Conservation (phyloP, 805 yeast genomes). For the Kazachstania psychrophila region DNA sequence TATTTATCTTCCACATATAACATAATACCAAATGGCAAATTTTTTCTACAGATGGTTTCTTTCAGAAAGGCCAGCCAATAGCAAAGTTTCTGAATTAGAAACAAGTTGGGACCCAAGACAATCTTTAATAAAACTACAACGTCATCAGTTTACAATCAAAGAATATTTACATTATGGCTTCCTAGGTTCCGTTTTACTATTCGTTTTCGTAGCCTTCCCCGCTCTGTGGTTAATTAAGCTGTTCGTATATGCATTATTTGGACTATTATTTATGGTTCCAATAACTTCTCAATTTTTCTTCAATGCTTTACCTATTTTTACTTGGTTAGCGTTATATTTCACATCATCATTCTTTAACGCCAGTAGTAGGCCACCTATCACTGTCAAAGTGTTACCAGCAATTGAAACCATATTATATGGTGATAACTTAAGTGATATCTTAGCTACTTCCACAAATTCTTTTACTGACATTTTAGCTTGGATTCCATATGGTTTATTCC, state of each 20-base stretch:
- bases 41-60: slow-evolving; percentile 44
- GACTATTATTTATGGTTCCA: slow-evolving; percentile 52
- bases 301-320: slow-evolving; percentile 69
- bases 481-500: slow-evolving; percentile 90
- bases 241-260: slow-evolving; percentile 31
- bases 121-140: slow-evolving; percentile 35
- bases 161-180: slow-evolving; percentile 49
- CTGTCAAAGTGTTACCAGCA: slow-evolving; percentile 82
- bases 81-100: slow-evolving; percentile 35
- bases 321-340: slow-evolving; percentile 81
- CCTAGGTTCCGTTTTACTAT: slow-evolving; percentile 42
- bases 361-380: slow-evolving; percentile 74
- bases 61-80: slow-evolving; percentile 42
- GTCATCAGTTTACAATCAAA: slow-evolving; percentile 34
- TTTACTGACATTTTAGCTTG: slow-evolving; percentile 79
- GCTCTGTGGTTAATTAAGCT: slow-evolving; percentile 36
- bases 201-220: slow-evolving; percentile 52
- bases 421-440: slow-evolving; percentile 73
- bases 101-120: slow-evolving; percentile 39
- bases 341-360: slow-evolving; percentile 67
- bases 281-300: slow-evolving; percentile 75
- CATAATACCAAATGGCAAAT: slow-evolving; percentile 20
- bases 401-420: slow-evolving; percentile 88
- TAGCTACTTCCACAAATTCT: slow-evolving; percentile 62
- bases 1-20: too few species aligned